A percentile compares a stretch with the other conserved stretches of the same genome.
phyloP scores from a whole-genome alignment of 371 early-diverging fungal genomes.

The Mycotypha africana region DNA sequence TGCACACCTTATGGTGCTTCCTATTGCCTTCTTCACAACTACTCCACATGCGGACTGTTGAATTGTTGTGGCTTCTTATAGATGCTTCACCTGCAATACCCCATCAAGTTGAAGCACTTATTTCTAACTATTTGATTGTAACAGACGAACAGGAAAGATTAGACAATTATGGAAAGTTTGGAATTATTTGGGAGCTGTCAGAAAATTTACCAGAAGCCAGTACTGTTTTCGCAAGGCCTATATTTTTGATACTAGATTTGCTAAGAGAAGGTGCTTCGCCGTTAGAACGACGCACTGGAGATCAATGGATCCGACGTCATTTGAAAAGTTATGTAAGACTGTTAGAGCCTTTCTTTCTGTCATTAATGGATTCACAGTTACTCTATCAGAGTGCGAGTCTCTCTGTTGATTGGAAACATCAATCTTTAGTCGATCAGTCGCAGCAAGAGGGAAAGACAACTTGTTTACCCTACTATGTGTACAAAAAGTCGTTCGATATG shows the following conservation, averaged over 20 bases:
- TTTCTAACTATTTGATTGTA: slow-evolving; percentile 50
- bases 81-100: slow-evolving; percentile 45
- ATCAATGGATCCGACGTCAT: slow-evolving; percentile 68
- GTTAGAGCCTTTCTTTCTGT: slow-evolving; percentile 58
- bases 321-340: slow-evolving; percentile 56
- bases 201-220: slow-evolving; percentile 39
- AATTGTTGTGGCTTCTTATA: slow-evolving; percentile 63
- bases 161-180: slow-evolving; percentile 57
- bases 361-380: slow-evolving; percentile 54
- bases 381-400: slow-evolving; percentile 26
- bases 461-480: slow-evolving; percentile 37
- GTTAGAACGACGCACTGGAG: slow-evolving; percentile 57
- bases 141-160: slow-evolving; percentile 22
- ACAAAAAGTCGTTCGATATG: slow-evolving; percentile 59
- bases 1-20: slow-evolving; percentile 45
- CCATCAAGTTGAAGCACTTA: slow-evolving; percentile 54
- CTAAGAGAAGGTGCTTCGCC: slow-evolving; percentile 52
- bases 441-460: slow-evolving; percentile 4
- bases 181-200: slow-evolving; percentile 68
- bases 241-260: slow-evolving; percentile 70
- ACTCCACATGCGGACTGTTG: slow-evolving; percentile 57
- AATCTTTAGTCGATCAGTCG: slow-evolving; percentile 13
- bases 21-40: slow-evolving; percentile 34
- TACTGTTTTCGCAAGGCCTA: slow-evolving; percentile 57
- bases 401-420: slow-evolving; percentile 40